These are phyloP conservation scores for Cryptococcus sp. DNA, from an alignment of 1,284 basidiomycete genomes.

Conservation along the genomic window DNA sequence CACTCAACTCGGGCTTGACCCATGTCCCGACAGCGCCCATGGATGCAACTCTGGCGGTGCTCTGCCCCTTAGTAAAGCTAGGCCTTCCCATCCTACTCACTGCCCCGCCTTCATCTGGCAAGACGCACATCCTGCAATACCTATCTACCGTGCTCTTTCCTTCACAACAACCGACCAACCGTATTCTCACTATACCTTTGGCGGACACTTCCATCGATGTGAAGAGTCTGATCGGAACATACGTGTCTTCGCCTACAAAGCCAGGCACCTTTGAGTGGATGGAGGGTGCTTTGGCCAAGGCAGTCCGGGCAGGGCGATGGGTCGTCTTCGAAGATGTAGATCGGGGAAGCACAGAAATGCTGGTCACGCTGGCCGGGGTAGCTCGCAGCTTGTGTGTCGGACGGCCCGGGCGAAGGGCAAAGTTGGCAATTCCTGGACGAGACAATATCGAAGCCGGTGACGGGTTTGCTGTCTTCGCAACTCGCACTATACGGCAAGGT, in stretches of 20 bases:
- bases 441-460: slow-evolving; percentile 70
- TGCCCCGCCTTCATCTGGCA: slow-evolving; percentile 86
- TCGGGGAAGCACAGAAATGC: slow-evolving; percentile 78
- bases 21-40: slow-evolving; percentile 72
- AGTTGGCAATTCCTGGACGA: slow-evolving; percentile 67
- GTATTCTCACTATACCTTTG: slow-evolving; percentile 79
- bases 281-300: slow-evolving; percentile 88
- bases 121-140: slow-evolving; percentile 77
- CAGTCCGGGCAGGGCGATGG: slow-evolving; percentile 91
- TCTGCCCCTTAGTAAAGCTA: slow-evolving; percentile 68
- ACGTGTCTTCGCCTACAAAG: slow-evolving; percentile 80
- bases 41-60: slow-evolving; percentile 61
- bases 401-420: slow-evolving; percentile 64
- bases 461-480: slow-evolving; percentile 77
- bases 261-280: slow-evolving; percentile 95
- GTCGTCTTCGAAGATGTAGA: slow-evolving; percentile 93
- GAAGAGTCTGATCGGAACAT: slow-evolving; percentile 89
- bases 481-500: slow-evolving; percentile 62
- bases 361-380: slow-evolving; percentile 79
- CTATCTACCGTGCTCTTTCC: slow-evolving; percentile 65
- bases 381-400: slow-evolving; percentile 74
- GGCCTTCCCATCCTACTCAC: slow-evolving; percentile 80
- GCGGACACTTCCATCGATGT: slow-evolving; percentile 94
- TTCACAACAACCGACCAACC: slow-evolving; percentile 57
- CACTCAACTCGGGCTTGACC: slow-evolving; percentile 56